These are phyloP conservation scores for Amyloporia xantha DNA, from an alignment of 768 basidiomycete species.

Conservation along the genomic window DNA sequence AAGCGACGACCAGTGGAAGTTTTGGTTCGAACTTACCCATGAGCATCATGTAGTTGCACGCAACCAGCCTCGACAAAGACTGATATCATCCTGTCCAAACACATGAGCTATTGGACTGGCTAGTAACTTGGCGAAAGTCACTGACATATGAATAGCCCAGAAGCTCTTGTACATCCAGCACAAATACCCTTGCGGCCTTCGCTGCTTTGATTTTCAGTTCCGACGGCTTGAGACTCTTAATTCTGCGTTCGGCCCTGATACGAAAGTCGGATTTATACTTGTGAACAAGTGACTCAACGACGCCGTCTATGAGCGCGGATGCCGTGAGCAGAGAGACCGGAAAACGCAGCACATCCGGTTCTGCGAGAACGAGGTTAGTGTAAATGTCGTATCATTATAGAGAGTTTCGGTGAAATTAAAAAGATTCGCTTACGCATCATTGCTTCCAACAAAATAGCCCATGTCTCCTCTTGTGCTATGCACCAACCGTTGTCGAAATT, in stretches of 20 bases:
- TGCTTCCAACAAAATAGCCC: slow-evolving; percentile 42
- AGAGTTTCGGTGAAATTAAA: background rate
- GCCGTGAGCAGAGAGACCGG: slow-evolving; percentile 49
- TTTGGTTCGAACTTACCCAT: no score
- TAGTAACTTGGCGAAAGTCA: no score
- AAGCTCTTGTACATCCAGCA: slow-evolving; percentile 17
- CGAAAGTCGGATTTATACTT: slow-evolving; percentile 21
- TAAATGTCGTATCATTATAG: background rate
- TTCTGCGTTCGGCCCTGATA: background rate
- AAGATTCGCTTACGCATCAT: slow-evolving; percentile 31
- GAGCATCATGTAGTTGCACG: no score
- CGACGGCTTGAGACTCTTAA: background rate
- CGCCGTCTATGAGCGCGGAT: slow-evolving; percentile 41
- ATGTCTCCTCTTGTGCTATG: slow-evolving; percentile 37
- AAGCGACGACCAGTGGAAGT: no score
- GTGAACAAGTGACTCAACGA: slow-evolving; percentile 32
- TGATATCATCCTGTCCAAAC: background rate
- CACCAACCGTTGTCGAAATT: slow-evolving; percentile 38
- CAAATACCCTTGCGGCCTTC: slow-evolving; percentile 7
- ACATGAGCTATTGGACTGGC: no score
- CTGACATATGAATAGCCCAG: slow-evolving; percentile 12
- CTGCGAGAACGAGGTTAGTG: slow-evolving; percentile 26
- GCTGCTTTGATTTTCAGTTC: slow-evolving; percentile 11
- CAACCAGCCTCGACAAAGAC: background rate
- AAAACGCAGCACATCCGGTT: slow-evolving; percentile 46